A percentile compares a stretch with the other conserved stretches of the same genome.
Evolutionary conservation across 495 filamentous ascomycete genomes (phyloP).

Genomic region (Neurospora cerealis): DNA sequence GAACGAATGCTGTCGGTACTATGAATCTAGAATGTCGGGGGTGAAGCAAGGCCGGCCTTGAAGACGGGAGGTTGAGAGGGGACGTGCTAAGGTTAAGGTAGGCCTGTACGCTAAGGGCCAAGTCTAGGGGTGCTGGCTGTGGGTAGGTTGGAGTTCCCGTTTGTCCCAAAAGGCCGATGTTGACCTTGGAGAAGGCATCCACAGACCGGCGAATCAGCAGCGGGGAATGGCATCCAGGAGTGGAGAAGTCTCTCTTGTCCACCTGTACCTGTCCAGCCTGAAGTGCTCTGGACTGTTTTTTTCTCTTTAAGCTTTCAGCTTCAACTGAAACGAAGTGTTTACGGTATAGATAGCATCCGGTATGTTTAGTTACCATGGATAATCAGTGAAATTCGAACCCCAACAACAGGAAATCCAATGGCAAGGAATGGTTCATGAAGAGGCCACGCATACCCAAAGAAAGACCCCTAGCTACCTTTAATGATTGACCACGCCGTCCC

Average conservation of each 20-base stretch:
- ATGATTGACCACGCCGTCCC: neutral
- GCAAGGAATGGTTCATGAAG: neutral
- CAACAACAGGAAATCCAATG: neutral
- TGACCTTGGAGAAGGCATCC: neutral
- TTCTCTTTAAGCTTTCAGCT: neutral
- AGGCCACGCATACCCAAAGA: neutral
- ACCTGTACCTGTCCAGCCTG: neutral
- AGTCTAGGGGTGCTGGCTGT: neutral
- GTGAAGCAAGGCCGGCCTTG: neutral
- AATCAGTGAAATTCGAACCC: neutral
- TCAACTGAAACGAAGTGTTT: neutral
- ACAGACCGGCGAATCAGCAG: neutral
- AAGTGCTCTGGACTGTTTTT: neutral
- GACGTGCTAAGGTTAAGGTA: neutral
- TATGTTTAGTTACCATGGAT: neutral
- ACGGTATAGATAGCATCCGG: neutral
- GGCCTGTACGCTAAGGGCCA: neutral
- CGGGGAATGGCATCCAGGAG: neutral
- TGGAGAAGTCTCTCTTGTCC: neutral
- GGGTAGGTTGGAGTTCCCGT: neutral
- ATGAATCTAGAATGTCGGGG: neutral
- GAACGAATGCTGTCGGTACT: neutral
- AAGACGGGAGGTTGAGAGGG: neutral
- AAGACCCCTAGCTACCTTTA: neutral
- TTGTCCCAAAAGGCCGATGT: neutral